A percentile compares a stretch with the other conserved stretches of the same genome.
Evolutionary conservation across 2,329 filamentous ascomycete genomes (phyloP).

Genomic region (Xylaria hypoxylon): DNA sequence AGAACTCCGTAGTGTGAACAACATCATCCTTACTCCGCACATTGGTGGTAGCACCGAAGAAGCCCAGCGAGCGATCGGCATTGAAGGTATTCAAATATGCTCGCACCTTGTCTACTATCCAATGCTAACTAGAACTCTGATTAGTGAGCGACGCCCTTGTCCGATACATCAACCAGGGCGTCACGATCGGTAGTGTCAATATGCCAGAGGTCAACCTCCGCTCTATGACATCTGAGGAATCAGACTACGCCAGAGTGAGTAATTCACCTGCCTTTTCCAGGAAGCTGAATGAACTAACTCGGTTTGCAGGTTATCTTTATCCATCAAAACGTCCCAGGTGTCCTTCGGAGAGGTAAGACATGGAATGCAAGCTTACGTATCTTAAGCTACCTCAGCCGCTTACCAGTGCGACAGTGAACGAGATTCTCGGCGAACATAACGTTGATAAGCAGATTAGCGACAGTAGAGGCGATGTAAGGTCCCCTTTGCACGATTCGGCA

Average conservation of each 20-base stretch:
- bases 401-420: conserved; percentile 75
- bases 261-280: neutral
- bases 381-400: conserved; percentile 17
- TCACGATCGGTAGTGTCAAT: conserved; percentile 92
- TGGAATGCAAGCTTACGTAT: neutral
- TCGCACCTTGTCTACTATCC: neutral
- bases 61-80: conserved; percentile 93
- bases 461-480: conserved; percentile 83
- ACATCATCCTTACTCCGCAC: conserved; percentile 94
- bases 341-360: conserved; percentile 78
- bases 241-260: conserved; percentile 82
- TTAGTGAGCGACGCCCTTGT: conserved; percentile 85
- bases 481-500: neutral
- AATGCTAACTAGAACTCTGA: conserved; percentile 32
- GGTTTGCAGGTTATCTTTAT: conserved; percentile 82
- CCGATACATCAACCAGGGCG: conserved; percentile 94
- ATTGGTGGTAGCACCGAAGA: conserved; percentile 98
- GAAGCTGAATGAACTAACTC: conserved; percentile 39
- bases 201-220: conserved; percentile 94
- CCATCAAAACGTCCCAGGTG: conserved; percentile 95
- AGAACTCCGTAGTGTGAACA: conserved; percentile 85
- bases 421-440: conserved; percentile 93
- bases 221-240: conserved; percentile 89
- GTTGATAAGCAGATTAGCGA: conserved; percentile 99
- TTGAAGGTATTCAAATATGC: conserved; percentile 69